Base-by-base conservation (phyloP, 2,329 filamentous ascomycete species). In the Hypoxylon sp. region DNA sequence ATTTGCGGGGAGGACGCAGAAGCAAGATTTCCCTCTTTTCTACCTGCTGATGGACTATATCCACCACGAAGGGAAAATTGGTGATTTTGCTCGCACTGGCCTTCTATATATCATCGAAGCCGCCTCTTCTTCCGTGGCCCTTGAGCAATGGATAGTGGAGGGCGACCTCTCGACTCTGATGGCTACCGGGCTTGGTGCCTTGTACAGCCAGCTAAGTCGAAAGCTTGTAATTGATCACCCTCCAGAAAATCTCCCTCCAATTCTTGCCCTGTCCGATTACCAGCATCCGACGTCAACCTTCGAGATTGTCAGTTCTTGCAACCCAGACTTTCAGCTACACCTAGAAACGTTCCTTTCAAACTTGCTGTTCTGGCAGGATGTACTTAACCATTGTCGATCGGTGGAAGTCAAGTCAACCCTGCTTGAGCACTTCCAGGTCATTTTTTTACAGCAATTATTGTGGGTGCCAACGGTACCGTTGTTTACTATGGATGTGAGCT, bases 111-210 rank as follows among this genome's bases (percentile, higher is more conserved):
- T 99, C 64, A 97, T 98, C 71, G 95, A 98, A 79, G 92, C 93
- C 0, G 93, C 95, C 0, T 95, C 93, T 0, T 91, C 89, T 70
- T 97, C 93, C 0, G 87, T 89, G 18, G 86, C 89, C 0, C 79
- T 99, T 63, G 96, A 99, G 80, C 92, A 93, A 74, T 99, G 96
- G 96, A 92, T 99, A 69, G 93, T 98, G 48, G 94, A 97, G 76
- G 97, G 95, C 77, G 96, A 99, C 76, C 83, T 99, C 54, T 96
- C 96, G 11, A 98, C 96, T 0, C 83, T 98, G 69, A 98, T 99
- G 96, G 96, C 96, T 2, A 98, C 93, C 0, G 96, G 96, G 0
- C 81, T 99, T 0, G 96, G 96, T 14, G 96, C 87, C 84, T 74
- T 90, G 48, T 87, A 89, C 76, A 88, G 85, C 71, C 87, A 89